A percentile compares a stretch with the other conserved stretches of the same genome.
These are phyloP conservation scores for Komagataella populi DNA, from an alignment of 805 yeast genomes.

Conservation along the genomic window DNA sequence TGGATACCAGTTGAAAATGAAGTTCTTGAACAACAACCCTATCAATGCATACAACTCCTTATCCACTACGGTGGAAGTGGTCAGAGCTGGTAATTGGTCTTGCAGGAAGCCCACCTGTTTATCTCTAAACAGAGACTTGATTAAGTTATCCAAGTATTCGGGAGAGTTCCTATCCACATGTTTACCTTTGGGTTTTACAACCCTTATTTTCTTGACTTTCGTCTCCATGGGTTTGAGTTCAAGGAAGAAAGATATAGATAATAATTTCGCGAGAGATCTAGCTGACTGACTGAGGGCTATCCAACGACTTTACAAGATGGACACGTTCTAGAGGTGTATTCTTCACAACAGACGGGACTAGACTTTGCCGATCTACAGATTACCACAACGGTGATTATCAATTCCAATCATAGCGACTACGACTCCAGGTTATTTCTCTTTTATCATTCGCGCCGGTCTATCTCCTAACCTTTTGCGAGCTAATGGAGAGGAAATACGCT, in stretches of 20 bases:
- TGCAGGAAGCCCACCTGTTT: not conserved
- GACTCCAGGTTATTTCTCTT: not conserved
- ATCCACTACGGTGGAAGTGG: conserved; percentile 26
- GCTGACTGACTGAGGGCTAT: not conserved
- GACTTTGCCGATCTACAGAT: not conserved
- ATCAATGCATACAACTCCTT: conserved; percentile 29
- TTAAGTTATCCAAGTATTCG: conserved; percentile 11
- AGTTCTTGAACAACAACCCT: conserved; percentile 30
- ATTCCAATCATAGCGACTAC: not conserved
- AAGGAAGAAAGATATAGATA: not conserved
- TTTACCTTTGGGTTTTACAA: not conserved
- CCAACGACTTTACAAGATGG: not conserved
- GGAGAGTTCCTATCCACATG: conserved; percentile 9
- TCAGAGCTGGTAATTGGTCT: conserved; percentile 22
- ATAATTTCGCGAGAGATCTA: not conserved
- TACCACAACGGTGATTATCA: not conserved
- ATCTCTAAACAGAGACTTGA: conserved; percentile 6
- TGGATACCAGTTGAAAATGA: conserved; percentile 32
- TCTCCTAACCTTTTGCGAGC: not conserved
- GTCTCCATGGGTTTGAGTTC: not conserved
- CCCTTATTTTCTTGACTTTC: not conserved
- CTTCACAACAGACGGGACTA: not conserved
- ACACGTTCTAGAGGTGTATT: not conserved
- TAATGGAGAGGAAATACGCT: conserved; percentile 14
- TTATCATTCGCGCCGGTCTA: not conserved